A percentile compares a stretch with the other conserved stretches of the same genome.
phyloP scores from a whole-genome alignment of 2,329 filamentous ascomycete species.

The Pyrenochaeta sp. region DNA sequence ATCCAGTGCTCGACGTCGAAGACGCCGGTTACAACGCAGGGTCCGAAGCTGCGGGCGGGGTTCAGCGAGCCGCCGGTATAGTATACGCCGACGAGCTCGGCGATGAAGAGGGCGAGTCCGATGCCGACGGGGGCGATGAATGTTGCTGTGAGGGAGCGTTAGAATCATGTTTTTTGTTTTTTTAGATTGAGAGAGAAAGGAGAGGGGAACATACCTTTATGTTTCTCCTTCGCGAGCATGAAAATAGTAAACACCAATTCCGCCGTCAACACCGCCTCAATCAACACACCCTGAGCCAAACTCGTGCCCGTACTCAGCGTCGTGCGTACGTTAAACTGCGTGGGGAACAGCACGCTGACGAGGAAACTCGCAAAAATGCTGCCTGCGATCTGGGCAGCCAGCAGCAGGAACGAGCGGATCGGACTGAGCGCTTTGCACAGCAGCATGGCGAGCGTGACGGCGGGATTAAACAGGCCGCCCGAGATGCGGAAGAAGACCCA shows the following conservation, averaged over 20 bases:
- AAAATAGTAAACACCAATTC: slow-evolving; percentile 50
- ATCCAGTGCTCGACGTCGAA: slow-evolving; percentile 58
- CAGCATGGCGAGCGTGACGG: slow-evolving; percentile 47
- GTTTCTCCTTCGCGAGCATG: slow-evolving; percentile 76
- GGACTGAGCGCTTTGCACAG: slow-evolving; percentile 51
- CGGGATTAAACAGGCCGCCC: slow-evolving; percentile 41
- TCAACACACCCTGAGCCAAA: slow-evolving; percentile 54
- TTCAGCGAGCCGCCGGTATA: slow-evolving; percentile 57
- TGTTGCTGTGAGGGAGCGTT: slow-evolving; percentile 55
- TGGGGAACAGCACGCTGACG: slow-evolving; percentile 56
- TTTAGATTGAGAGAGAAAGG: background rate
- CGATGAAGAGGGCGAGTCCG: slow-evolving; percentile 73
- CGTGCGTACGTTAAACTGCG: slow-evolving; percentile 55
- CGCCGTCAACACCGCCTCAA: slow-evolving; percentile 48
- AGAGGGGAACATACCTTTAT: slow-evolving; percentile 55
- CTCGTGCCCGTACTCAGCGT: slow-evolving; percentile 52
- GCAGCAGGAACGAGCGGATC: slow-evolving; percentile 51
- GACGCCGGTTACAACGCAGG: slow-evolving; percentile 50
- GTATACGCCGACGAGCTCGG: slow-evolving; percentile 59
- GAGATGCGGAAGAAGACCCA: slow-evolving; percentile 51
- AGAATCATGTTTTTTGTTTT: slow-evolving; percentile 1
- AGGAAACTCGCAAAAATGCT: slow-evolving; percentile 55
- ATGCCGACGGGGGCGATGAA: slow-evolving; percentile 76
- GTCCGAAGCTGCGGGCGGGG: slow-evolving; percentile 56
- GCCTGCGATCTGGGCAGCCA: slow-evolving; percentile 55